Evolutionary conservation across 2,329 filamentous ascomycete species (phyloP).

Genomic region (Delphinella strobiligena): DNA sequence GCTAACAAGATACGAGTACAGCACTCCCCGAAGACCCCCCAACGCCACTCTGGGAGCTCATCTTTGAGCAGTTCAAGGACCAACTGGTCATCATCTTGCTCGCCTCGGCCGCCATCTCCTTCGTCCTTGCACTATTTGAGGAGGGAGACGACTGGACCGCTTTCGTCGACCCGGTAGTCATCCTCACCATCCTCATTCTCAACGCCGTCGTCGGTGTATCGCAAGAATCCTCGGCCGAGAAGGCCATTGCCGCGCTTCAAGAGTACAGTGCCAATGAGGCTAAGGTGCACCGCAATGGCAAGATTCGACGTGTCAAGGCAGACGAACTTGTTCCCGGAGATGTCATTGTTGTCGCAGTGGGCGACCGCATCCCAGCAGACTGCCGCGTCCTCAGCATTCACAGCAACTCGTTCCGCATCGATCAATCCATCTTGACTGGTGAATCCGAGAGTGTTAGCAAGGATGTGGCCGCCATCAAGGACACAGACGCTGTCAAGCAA

Average conservation of each 20-base stretch:
- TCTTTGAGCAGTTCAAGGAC: constrained; percentile 98
- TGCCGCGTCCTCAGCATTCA: constrained; percentile 82
- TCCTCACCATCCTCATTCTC: constrained; percentile 89
- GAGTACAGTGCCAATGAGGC: constrained; percentile 99
- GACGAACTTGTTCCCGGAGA: constrained; percentile 95
- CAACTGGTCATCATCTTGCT: constrained; percentile 93
- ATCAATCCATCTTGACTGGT: constrained; percentile 93
- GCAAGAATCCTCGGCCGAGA: constrained; percentile 96
- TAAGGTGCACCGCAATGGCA: constrained; percentile 79
- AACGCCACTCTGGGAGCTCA: constrained; percentile 89
- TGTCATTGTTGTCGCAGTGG: constrained; percentile 75
- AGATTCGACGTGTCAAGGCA: constrained; percentile 75
- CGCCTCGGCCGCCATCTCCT: constrained; percentile 84
- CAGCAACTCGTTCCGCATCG: constrained; percentile 94
- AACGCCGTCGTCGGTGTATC: constrained; percentile 97
- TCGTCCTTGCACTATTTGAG: constrained; percentile 85
- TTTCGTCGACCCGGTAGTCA: constrained; percentile 92
- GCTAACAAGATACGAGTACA: constrained; percentile 23
- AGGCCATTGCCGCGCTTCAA: constrained; percentile 93
- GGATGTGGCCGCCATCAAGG: constrained; percentile 56
- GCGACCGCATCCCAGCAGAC: constrained; percentile 88
- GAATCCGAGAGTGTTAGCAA: constrained; percentile 97
- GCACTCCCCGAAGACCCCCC: constrained; percentile 80
- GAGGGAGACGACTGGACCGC: constrained; percentile 90
- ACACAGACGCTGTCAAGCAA: constrained; percentile 83